phyloP scores from a whole-genome alignment of 345 rosid species.

The Boechera divaricarpa region DNA sequence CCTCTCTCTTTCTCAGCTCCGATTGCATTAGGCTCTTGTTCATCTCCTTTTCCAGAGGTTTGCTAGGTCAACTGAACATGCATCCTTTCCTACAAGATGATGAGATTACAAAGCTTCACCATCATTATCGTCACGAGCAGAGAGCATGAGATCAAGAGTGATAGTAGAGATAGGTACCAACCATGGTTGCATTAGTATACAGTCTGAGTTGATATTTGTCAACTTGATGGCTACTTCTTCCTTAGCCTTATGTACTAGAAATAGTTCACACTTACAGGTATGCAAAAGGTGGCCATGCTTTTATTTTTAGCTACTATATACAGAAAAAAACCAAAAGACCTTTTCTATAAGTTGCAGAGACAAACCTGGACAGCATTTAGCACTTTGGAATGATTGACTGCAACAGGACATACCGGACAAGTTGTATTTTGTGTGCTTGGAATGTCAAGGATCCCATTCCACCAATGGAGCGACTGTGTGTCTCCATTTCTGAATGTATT shows the following conservation, averaged over 20 bases:
- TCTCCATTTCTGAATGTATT: conserved; percentile 92
- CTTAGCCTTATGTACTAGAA: conserved; percentile 2
- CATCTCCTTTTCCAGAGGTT: no score
- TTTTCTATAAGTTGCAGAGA: neutral
- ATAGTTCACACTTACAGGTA: conserved; percentile 54
- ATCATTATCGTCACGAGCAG: no score
- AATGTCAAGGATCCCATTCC: conserved; percentile 80
- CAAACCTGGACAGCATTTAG: conserved; percentile 88
- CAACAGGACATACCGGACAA: conserved; percentile 69
- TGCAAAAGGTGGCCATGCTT: conserved; percentile 51
- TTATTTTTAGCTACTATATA: neutral
- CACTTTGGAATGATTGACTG: conserved; percentile 87
- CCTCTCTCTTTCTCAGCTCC: no score
- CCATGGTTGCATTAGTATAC: no score
- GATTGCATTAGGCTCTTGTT: no score
- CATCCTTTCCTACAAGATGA: no score
- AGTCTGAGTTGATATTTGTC: neutral
- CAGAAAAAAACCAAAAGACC: neutral
- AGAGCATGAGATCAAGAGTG: no score
- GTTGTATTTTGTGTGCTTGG: conserved; percentile 78
- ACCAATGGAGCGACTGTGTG: conserved; percentile 96
- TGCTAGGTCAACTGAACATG: no score
- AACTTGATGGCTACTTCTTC: neutral
- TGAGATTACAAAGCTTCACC: no score
- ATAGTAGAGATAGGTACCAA: no score